Evolutionary conservation across 148 eudicot species (phyloP), one percentile per base, ranked within the genome.

Genomic region (Amaranthus palmeri): DNA sequence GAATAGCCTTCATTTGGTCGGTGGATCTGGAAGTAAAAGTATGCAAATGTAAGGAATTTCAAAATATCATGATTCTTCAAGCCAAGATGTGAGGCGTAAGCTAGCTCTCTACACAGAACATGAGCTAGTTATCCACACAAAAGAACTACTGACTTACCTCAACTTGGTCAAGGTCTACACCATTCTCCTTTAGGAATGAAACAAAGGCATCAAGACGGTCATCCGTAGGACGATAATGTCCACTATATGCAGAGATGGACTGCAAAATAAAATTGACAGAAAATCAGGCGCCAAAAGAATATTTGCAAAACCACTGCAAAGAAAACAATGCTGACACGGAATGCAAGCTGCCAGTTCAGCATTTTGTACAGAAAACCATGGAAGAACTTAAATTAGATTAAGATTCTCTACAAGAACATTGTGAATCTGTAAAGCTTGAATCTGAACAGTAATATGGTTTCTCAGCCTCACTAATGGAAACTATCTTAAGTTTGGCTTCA

Each of bases 211-310:
- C 85, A 43, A 93, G 87, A 71, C 80, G 83, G 45, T 89, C 98
- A 76, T 87, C 88, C 54, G 88, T 80, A 64, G 98, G 98, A 56
- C 95, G 90, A 79, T 93, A 93, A 79, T 93, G 98, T 77, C 98
- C 98, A 77, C 98, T 93, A 61, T 93, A 87, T 11, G 96, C 86
- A 17, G 96, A 89, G 74, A 93, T 85, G 70, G 88, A 81, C 98
- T 93, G 88, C 48, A 76, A 79, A 79, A 58, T 45, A 5, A 59
- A 65, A 47, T 18, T 36, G 14, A 69, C 2, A 60, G 9, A 13
- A 55, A 53, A 69, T 78, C 75, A 76, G 57, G 75, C 73, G 69
- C 46, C 11, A 49, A 44, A 70, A 48, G 14, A n/a, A 47, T 4
- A 57, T 40, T 0, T 59, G 50, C 15, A 72, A 25, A 53, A 46